Evolutionary conservation across 1,284 basidiomycete genomes (phyloP).

Genomic region (Gomphus bonarii): DNA sequence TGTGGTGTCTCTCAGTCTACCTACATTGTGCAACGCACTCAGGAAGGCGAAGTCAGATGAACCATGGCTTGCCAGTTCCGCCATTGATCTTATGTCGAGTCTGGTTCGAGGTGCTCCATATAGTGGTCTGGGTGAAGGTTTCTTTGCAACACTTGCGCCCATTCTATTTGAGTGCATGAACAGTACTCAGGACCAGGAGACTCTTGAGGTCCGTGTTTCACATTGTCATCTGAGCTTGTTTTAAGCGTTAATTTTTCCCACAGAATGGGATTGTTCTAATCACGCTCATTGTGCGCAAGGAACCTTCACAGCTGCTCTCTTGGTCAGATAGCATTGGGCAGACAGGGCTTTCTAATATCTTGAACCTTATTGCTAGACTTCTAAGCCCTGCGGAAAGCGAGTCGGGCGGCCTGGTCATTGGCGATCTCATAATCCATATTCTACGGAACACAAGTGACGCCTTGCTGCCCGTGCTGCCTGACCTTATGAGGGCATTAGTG

Average conservation of each 20-base stretch:
- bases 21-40: slow-evolving; percentile 61
- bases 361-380: slow-evolving; percentile 67
- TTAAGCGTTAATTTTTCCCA: not conserved
- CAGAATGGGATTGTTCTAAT: slow-evolving; percentile 79
- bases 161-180: slow-evolving; percentile 62
- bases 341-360: slow-evolving; percentile 64
- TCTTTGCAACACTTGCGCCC: slow-evolving; percentile 66
- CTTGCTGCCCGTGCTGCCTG: slow-evolving; percentile 74
- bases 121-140: slow-evolving; percentile 62
- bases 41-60: slow-evolving; percentile 46
- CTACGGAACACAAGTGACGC: slow-evolving; percentile 72
- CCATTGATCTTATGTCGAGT: slow-evolving; percentile 71
- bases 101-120: slow-evolving; percentile 58
- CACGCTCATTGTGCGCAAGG: slow-evolving; percentile 81
- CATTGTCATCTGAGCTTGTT: not conserved
- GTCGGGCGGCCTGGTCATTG: slow-evolving; percentile 85
- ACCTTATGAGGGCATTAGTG: slow-evolving; percentile 78
- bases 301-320: slow-evolving; percentile 65
- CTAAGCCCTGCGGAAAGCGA: slow-evolving; percentile 69
- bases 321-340: slow-evolving; percentile 64
- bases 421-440: slow-evolving; percentile 90
- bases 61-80: slow-evolving; percentile 63
- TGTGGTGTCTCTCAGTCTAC: slow-evolving; percentile 65
- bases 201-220: slow-evolving; percentile 54
- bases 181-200: slow-evolving; percentile 70